Evolutionary conservation across 169 alveolate genomes (phyloP).

Genomic region (Eimeria maxima): DNA sequence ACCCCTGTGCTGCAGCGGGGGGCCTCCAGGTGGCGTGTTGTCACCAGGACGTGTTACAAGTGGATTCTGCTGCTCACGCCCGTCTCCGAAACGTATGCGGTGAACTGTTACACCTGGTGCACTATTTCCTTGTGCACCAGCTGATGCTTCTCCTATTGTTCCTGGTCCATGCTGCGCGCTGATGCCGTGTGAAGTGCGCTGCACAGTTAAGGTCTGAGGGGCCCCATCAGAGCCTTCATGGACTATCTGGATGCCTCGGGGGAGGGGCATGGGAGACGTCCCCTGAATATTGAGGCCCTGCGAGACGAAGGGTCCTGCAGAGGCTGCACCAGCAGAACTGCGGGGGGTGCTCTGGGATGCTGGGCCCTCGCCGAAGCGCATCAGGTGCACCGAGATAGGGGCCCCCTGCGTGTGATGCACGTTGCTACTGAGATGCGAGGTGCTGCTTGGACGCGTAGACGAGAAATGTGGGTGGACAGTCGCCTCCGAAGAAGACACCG

Average conservation of each 20-base stretch:
- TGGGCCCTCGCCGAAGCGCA: constrained; percentile 16
- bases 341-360: neutral
- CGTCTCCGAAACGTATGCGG: neutral
- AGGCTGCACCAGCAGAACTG: too few species aligned
- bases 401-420: neutral
- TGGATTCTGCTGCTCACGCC: neutral
- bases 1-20: too few species aligned
- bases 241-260: neutral
- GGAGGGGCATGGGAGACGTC: too few species aligned
- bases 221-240: neutral
- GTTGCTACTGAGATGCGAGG: neutral
- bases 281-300: too few species aligned
- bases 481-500: too few species aligned
- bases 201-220: neutral
- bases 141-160: neutral
- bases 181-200: too few species aligned
- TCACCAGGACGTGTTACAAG: neutral
- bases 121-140: too few species aligned
- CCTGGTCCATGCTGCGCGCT: neutral
- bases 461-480: neutral
- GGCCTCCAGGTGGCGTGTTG: too few species aligned
- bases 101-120: neutral
- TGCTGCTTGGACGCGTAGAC: neutral
- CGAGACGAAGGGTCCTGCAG: neutral
- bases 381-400: neutral